Percentiles rank a stretch among this genome's conserved stretches.
Conservation (phyloP, 1,284 basidiomycete species). For the Malassezia furfur region DNA sequence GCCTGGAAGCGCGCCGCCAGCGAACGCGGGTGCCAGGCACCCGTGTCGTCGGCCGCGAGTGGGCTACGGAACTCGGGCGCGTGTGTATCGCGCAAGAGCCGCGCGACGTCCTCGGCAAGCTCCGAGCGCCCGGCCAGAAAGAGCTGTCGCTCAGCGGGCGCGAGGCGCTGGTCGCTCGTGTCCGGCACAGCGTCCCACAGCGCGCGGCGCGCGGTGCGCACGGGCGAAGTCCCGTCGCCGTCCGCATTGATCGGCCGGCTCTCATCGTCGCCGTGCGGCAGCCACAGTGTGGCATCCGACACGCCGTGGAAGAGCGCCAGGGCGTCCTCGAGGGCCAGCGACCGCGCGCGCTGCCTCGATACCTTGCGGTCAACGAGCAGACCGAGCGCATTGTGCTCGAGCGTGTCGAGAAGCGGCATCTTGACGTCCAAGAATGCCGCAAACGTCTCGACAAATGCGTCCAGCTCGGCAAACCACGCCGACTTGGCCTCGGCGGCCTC, state of each 20-base stretch:
- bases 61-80: slow-evolving; percentile 26
- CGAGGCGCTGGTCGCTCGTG: slow-evolving; percentile 2
- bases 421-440: slow-evolving; percentile 38
- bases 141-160: neutral
- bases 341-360: slow-evolving; percentile 17
- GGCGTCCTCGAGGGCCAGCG: slow-evolving; percentile 22
- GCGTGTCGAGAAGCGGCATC: slow-evolving; percentile 23
- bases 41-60: neutral
- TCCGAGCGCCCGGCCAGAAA: neutral
- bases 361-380: slow-evolving; percentile 19
- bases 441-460: slow-evolving; percentile 28
- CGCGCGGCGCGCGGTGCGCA: slow-evolving; percentile 4
- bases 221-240: slow-evolving; percentile 3
- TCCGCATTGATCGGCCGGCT: slow-evolving; percentile 5
- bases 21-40: slow-evolving; percentile 23
- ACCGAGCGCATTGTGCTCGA: slow-evolving; percentile 24
- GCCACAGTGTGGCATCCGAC: slow-evolving; percentile 16
- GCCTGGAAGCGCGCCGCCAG: slow-evolving; percentile 31
- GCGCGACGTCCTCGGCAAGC: slow-evolving; percentile 17
- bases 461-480: slow-evolving; percentile 39
- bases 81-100: slow-evolving; percentile 28
- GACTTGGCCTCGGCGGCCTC: slow-evolving; percentile 25
- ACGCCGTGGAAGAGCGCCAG: slow-evolving; percentile 21
- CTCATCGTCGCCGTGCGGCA: neutral
- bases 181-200: neutral